Percentiles rank a stretch among this genome's conserved stretches.
These are phyloP conservation scores for Emmonsia crescens DNA, from an alignment of 2,329 filamentous ascomycete species.

Conservation along the genomic window DNA sequence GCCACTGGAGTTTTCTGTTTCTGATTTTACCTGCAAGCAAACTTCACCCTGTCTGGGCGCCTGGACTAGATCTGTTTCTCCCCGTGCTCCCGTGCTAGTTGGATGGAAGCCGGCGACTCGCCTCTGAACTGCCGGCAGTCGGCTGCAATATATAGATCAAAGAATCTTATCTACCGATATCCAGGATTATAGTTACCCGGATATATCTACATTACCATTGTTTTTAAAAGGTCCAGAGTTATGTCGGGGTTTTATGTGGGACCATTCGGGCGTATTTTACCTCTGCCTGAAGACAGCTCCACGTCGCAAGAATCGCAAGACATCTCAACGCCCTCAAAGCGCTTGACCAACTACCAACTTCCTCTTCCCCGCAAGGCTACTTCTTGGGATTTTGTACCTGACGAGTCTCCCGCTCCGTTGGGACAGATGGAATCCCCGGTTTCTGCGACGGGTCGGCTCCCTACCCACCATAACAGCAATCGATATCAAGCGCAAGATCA, in stretches of 20 bases:
- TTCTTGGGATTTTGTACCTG: constrained; percentile 27
- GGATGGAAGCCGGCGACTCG: neutral
- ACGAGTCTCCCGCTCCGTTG: constrained; percentile 21
- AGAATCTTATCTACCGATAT: neutral
- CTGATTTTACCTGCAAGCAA: neutral
- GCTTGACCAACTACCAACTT: constrained; percentile 29
- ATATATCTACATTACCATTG: neutral
- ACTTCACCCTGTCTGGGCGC: neutral
- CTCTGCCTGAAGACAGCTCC: constrained; percentile 17
- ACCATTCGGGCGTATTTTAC: constrained; percentile 32
- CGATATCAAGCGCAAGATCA: constrained; percentile 18
- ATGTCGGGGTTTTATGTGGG: constrained; percentile 20
- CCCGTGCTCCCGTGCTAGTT: neutral
- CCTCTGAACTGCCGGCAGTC: neutral
- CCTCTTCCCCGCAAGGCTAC: constrained; percentile 27
- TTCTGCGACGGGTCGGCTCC: neutral
- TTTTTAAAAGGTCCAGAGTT: neutral
- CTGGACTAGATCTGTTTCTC: neutral
- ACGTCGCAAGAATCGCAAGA: constrained; percentile 20
- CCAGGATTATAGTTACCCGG: neutral
- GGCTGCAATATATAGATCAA: neutral
- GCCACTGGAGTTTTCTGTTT: neutral
- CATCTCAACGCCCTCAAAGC: constrained; percentile 19
- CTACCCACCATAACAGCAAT: neutral
- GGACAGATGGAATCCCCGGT: constrained; percentile 6